Conservation (phyloP, 768 basidiomycete species). For the Infundibulicybe gibba region DNA sequence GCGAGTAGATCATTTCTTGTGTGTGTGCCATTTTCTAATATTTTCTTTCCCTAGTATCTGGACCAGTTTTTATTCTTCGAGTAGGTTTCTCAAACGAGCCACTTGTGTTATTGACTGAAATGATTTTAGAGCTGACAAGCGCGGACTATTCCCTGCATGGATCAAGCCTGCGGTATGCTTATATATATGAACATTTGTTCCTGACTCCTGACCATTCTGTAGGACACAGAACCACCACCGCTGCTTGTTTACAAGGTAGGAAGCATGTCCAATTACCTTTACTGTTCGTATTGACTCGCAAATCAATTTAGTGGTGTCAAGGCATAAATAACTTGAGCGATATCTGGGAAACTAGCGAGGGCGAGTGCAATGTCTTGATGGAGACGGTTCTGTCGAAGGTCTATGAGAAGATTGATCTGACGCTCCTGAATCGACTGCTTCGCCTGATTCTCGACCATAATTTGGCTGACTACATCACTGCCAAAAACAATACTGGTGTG, state of each 20-base stretch:
- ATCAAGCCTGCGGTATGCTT: slow-evolving; percentile 83
- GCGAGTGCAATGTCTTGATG: slow-evolving; percentile 98
- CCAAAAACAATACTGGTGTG: slow-evolving; percentile 92
- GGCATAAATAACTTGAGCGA: slow-evolving; percentile 99
- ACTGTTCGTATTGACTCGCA: slow-evolving; percentile 1
- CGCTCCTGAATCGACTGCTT: slow-evolving; percentile 90
- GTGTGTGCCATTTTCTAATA: slow-evolving; percentile 4
- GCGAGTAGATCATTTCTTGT: slow-evolving; percentile 34
- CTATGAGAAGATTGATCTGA: slow-evolving; percentile 98
- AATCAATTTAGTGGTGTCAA: slow-evolving; percentile 75
- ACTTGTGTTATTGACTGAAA: slow-evolving; percentile 3
- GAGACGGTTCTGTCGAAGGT: slow-evolving; percentile 97
- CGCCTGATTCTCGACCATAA: slow-evolving; percentile 98
- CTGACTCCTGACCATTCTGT: slow-evolving; percentile 5
- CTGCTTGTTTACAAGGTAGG: slow-evolving; percentile 87
- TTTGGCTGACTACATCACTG: slow-evolving; percentile 97
- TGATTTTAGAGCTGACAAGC: slow-evolving; percentile 75
- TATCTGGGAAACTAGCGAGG: slow-evolving; percentile 97
- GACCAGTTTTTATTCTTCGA: slow-evolving; percentile 99
- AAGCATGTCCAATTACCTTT: not conserved
- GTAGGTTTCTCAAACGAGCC: slow-evolving; percentile 23
- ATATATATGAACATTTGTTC: not conserved
- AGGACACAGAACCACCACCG: slow-evolving; percentile 94
- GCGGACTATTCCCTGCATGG: slow-evolving; percentile 97
- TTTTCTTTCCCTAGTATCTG: slow-evolving; percentile 56